Evolutionary conservation across 2,329 filamentous ascomycete species (phyloP).

Genomic region (Tolypocladium album): DNA sequence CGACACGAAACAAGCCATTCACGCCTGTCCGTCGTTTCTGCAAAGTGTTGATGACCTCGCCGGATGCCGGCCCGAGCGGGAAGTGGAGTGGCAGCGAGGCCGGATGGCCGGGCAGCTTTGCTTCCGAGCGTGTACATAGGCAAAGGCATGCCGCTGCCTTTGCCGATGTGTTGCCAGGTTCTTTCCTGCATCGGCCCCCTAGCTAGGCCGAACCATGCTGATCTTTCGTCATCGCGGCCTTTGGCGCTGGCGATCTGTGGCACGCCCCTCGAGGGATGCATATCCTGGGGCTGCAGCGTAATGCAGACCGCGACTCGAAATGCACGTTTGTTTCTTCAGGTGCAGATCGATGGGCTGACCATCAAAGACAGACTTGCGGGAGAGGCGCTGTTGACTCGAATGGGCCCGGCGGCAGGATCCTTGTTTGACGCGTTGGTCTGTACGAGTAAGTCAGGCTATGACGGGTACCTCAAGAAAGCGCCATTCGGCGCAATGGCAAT

Average conservation of each 20-base stretch:
- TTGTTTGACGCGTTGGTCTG: neutral
- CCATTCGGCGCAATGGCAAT: neutral
- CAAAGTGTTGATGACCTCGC: neutral
- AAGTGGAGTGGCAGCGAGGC: neutral
- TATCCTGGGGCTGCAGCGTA: neutral
- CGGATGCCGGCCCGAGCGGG: conserved; percentile 1
- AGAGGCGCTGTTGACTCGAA: neutral
- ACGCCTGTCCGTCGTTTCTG: neutral
- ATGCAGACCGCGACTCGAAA: neutral
- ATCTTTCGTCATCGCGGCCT: neutral
- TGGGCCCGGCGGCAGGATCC: neutral
- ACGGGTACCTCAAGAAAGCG: neutral
- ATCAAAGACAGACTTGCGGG: neutral
- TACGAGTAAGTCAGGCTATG: no score
- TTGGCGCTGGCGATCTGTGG: neutral
- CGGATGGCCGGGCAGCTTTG: neutral
- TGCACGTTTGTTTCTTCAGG: neutral
- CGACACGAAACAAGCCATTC: neutral
- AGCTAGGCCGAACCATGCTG: neutral
- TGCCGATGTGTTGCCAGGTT: neutral
- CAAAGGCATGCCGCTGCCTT: neutral
- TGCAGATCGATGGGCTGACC: neutral
- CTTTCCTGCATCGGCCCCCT: neutral
- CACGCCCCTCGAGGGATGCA: neutral
- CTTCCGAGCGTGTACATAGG: neutral